These are phyloP conservation scores for Cynanchum wilfordii DNA, from an alignment of 257 asterid species.

Conservation along the genomic window DNA sequence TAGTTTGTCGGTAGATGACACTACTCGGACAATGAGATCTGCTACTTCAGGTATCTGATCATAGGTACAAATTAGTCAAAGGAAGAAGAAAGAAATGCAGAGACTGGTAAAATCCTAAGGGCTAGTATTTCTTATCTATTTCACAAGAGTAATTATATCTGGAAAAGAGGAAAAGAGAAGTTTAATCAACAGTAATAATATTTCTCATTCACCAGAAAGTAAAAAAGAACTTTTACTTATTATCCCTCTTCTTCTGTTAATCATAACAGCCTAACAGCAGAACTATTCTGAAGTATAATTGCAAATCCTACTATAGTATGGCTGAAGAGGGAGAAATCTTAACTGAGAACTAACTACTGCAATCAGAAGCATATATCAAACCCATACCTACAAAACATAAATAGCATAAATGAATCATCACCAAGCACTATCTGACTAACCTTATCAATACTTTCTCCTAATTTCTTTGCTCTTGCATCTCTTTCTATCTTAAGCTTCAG, in stretches of 20 bases:
- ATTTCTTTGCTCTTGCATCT: conserved; percentile 43
- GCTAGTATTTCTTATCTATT: background rate
- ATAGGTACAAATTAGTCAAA: conserved; percentile 13
- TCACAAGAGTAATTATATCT: background rate
- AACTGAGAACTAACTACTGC: background rate
- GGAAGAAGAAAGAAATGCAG: background rate
- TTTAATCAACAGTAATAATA: background rate
- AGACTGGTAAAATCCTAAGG: background rate
- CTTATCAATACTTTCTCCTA: conserved; percentile 44
- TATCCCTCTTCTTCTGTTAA: background rate
- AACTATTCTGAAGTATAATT: background rate
- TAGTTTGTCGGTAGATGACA: conserved; percentile 40
- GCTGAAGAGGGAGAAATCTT: conserved; percentile 8
- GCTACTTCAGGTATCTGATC: conserved; percentile 57
- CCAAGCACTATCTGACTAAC: conserved; percentile 28
- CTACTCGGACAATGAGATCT: conserved; percentile 66
- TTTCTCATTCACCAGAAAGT: background rate
- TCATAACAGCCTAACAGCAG: background rate
- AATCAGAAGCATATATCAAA: background rate
- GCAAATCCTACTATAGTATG: background rate
- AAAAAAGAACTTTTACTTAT: background rate
- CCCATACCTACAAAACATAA: background rate
- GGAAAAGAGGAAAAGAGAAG: background rate
- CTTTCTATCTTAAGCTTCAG: conserved; percentile 51
- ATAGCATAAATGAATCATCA: conserved; percentile 1